A percentile compares a stretch with the other conserved stretches of the same genome.
Evolutionary conservation across 129 eudicot species (phyloP).

Genomic region (Glebionis coronaria): DNA sequence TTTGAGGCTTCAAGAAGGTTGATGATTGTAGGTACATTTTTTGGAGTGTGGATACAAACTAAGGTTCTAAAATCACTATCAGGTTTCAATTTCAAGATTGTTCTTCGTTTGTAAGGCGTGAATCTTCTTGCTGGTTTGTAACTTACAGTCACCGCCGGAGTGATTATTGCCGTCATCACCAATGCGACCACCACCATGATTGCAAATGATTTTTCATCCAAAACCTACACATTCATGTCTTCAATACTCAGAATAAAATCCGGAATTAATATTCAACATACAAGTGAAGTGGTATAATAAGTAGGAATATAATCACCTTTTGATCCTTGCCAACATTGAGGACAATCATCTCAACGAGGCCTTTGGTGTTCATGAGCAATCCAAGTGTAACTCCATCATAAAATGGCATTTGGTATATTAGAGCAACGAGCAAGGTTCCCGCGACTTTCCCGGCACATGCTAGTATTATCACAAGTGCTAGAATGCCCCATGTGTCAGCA

Average conservation of each 20-base stretch:
- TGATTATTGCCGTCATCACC: conserved; percentile 58
- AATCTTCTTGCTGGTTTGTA: conserved; percentile 66
- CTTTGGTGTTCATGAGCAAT: conserved; percentile 83
- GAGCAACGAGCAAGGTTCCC: conserved; percentile 63
- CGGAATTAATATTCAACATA: not conserved
- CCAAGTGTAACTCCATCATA: conserved; percentile 72
- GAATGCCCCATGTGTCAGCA: conserved; percentile 46
- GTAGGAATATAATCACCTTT: conserved; percentile 34
- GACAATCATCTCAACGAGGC: conserved; percentile 80
- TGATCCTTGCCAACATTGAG: conserved; percentile 83
- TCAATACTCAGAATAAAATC: not conserved
- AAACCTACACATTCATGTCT: conserved; percentile 33
- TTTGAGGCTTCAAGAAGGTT: conserved; percentile 76
- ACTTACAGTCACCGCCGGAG: conserved; percentile 53
- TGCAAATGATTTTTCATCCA: conserved; percentile 71
- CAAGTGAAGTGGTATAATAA: not conserved
- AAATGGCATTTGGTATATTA: conserved; percentile 56
- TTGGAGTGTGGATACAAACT: conserved; percentile 72
- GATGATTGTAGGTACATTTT: conserved; percentile 77
- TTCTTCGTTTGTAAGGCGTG: conserved; percentile 58
- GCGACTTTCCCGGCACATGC: conserved; percentile 76
- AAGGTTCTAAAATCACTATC: conserved; percentile 55
- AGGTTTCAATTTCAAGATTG: conserved; percentile 48
- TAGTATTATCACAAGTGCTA: conserved; percentile 46
- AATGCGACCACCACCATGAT: conserved; percentile 76